Base-by-base conservation (phyloP, 2,329 filamentous ascomycete genomes). In the Botrytis paeoniae region DNA sequence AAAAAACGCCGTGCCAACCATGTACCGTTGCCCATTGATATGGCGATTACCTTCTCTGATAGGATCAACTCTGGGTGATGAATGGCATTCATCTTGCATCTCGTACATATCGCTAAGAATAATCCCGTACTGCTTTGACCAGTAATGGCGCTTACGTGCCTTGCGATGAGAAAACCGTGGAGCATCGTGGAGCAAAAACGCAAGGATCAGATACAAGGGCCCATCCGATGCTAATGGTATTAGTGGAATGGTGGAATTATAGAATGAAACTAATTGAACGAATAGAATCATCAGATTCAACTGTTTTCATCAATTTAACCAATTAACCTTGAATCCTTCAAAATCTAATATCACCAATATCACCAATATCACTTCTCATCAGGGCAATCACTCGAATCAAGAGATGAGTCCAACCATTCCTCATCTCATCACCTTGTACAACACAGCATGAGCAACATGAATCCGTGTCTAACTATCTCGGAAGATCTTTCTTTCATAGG, bases 91-190 rank as follows among this genome's bases (percentile, higher is more conserved):
- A 51, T 43, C 59, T 65, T 71, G 69, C 60, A 66, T 51, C 64
- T 54, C 45, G 59, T 71, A 60, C 69, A 71, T 71, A 29, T 39
- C 60, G 69, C 69, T 54, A 54, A 71, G 60, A 71, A 65, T 64
- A 43, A 71, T 54, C 69, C 69, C 59, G 60, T 71, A 29, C 59
- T 20, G n/a, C 57, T 32, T 25, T 32, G 43, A 41, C 69, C 69
- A 64, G 45, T 65, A 54, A 71, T 32, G 45, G 69, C 69, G 69
- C 57, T 63, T 71, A 71, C 29, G 69, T 71, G 57, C 69, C 69
- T 71, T 71, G 41, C 59, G 41, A 64, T 29, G 41, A 22, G 18
- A 35, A 54, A 62, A 51, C 18, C 39, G 35, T 54, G 60, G 43
- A 62, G 35, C 35, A 54, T 54, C 22, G 43, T 62, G 69, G 41